Evolutionary conservation across 345 rosid genomes (phyloP), one percentile per base, ranked within the genome.

Genomic region (Populus simonii): DNA sequence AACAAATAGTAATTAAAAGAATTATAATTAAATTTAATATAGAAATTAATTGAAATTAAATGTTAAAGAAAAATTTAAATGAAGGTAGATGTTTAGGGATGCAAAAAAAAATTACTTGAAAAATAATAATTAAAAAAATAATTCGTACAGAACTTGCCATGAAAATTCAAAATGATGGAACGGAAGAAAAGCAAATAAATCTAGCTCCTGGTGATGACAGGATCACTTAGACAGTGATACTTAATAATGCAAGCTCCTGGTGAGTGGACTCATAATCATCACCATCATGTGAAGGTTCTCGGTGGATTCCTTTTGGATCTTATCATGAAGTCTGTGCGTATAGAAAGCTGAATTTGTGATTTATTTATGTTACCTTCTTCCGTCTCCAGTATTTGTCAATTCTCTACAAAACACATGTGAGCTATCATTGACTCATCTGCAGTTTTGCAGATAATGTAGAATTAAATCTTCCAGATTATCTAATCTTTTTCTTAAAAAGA

Each of bases 221-320:
- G 25, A 25, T 38, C 41, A 49, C 18, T 62, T 74, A 72, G 79
- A 77, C 85, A 80, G 62, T 75, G 81, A 68, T 68, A 49, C 57
- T 66, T 72, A 20, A 63, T 49, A 45, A 66, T 68, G 74, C 68
- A 4, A 29, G 57, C 68, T 73, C 63, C 61, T 45, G 43, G 45
- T 33, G 76, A 18, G 5, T 47, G 72, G 31, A n/a, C 74, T 22
- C 23, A 16, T 53, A 75, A 74, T 63, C 63, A 47, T 59, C 4
- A 22, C 12, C 65, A 10, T 59, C 65, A 59, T 23, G 73, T 29
- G 66, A 49, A 15, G 62, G 63, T 39, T 62, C 75, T 77, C n/a
- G 70, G 45, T 71, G 74, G 49, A 13, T 45, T 39, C 67, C 12
- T 25, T 33, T 51, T 72, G 71, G 81, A 16, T 23, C 62, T 39